These are phyloP conservation scores for Tanacetum coccineum DNA, from an alignment of 129 eudicot genomes.

Conservation along the genomic window DNA sequence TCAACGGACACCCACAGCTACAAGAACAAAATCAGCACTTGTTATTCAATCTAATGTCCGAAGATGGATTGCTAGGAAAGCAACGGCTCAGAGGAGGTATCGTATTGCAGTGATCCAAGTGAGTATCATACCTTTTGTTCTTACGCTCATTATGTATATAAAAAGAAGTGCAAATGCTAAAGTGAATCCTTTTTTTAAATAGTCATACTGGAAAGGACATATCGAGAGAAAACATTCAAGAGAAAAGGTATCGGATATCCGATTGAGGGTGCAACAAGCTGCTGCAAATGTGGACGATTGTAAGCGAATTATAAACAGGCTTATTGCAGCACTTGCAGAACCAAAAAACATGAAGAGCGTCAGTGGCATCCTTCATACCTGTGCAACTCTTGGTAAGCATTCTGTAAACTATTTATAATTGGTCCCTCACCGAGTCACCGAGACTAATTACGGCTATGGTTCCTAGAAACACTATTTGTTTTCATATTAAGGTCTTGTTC, in stretches of 20 bases:
- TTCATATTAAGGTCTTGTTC: not conserved
- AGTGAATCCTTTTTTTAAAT: not conserved
- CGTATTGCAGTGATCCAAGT: conserved; percentile 65
- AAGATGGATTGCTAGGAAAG: conserved; percentile 59
- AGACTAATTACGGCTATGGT: no score
- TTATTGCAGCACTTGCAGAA: conserved; percentile 67
- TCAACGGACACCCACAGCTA: not conserved
- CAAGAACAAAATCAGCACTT: conserved; percentile 43
- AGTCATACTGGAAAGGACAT: conserved; percentile 89
- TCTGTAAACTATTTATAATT: no score
- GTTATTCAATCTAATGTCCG: conserved; percentile 62
- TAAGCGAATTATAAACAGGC: conserved; percentile 86
- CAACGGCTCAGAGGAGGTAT: conserved; percentile 34
- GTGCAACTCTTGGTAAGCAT: conserved; percentile 75
- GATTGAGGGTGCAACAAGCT: conserved; percentile 65
- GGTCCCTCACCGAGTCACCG: no score
- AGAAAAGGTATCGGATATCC: conserved; percentile 56
- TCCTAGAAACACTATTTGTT: no score
- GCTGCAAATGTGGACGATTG: conserved; percentile 80
- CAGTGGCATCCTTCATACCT: conserved; percentile 78
- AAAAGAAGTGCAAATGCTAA: no score
- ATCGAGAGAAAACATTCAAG: conserved; percentile 57
- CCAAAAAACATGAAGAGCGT: conserved; percentile 72
- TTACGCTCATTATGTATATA: not conserved
- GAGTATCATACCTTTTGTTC: conserved; percentile 23